A percentile compares a stretch with the other conserved stretches of the same genome.
phyloP scores from a whole-genome alignment of 306 rosid genomes.

The Dalbergia oliveri region DNA sequence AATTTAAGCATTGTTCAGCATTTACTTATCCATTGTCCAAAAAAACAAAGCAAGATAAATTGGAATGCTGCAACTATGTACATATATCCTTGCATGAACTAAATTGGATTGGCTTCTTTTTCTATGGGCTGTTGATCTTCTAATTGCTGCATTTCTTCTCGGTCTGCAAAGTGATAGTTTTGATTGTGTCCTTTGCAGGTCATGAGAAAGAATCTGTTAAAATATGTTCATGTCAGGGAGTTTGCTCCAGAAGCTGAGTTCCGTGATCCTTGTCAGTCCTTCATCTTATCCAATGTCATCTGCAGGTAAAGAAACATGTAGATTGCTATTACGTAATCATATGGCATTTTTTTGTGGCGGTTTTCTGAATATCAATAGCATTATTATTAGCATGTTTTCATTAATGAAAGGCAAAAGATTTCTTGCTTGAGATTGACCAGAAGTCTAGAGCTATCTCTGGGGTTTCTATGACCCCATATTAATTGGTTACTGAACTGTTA shows the following conservation, averaged over 20 bases:
- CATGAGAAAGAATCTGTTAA: conserved; percentile 82
- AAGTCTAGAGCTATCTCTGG: conserved; percentile 14
- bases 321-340: background rate
- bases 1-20: conserved; percentile 4
- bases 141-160: conserved; percentile 23
- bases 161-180: conserved; percentile 42
- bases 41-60: conserved; percentile 19
- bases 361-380: conserved; percentile 29
- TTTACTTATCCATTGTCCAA: background rate
- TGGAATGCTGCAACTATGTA: background rate
- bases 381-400: background rate
- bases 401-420: conserved; percentile 1
- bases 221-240: conserved; percentile 76
- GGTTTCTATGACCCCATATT: conserved; percentile 1
- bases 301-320: conserved; percentile 69
- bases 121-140: conserved; percentile 12
- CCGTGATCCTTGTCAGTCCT: conserved; percentile 64
- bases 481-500: conserved; percentile 19
- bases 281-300: conserved; percentile 82
- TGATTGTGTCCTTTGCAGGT: conserved; percentile 65
- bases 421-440: conserved; percentile 14
- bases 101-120: conserved; percentile 8
- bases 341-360: background rate
- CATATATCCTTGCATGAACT: conserved; percentile 17
- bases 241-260: conserved; percentile 95